A percentile compares a stretch with the other conserved stretches of the same genome.
These are phyloP conservation scores for Toxicodendron radicans DNA, from an alignment of 345 rosid genomes.

Conservation along the genomic window DNA sequence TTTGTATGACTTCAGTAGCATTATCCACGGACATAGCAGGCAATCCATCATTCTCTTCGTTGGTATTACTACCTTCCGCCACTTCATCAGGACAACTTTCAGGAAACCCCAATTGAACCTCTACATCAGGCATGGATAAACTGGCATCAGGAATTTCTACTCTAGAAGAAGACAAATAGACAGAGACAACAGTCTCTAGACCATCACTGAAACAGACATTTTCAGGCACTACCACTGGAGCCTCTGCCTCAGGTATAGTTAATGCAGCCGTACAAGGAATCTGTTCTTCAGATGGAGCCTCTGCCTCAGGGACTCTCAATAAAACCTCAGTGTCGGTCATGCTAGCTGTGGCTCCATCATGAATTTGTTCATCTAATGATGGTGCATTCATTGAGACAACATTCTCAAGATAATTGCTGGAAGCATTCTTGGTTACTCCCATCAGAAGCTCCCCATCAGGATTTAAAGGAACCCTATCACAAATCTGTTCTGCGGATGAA, in stretches of 20 bases:
- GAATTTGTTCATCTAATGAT: slow-evolving; percentile 9
- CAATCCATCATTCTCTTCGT: slow-evolving; percentile 15
- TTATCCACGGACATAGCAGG: slow-evolving; percentile 1
- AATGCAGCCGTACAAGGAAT: slow-evolving; percentile 5
- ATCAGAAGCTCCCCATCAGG: slow-evolving; percentile 8
- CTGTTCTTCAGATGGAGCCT: slow-evolving; percentile 21
- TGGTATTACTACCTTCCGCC: slow-evolving; percentile 17
- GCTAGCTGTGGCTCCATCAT: slow-evolving; percentile 12
- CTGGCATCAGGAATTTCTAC: slow-evolving; percentile 22
- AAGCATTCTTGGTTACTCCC: slow-evolving; percentile 22
- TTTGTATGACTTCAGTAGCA: slow-evolving; percentile 9
- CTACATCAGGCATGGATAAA: slow-evolving; percentile 24
- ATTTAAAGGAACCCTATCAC: slow-evolving; percentile 18
- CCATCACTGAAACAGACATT: slow-evolving; percentile 8
- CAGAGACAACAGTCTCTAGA: slow-evolving; percentile 26
- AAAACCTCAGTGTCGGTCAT: slow-evolving; percentile 25
- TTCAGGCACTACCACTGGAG: slow-evolving; percentile 15
- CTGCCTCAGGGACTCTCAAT: slow-evolving; percentile 20
- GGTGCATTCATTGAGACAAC: slow-evolving; percentile 24
- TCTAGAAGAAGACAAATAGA: slow-evolving; percentile 23
- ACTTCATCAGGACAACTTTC: slow-evolving; percentile 23
- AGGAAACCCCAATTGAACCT: slow-evolving; percentile 19
- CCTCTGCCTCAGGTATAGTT: slow-evolving; percentile 27
- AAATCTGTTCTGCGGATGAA: slow-evolving; percentile 26
- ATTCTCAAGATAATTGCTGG: slow-evolving; percentile 22